A percentile compares a stretch with the other conserved stretches of the same genome.
Conservation (phyloP, 2,329 filamentous ascomycete genomes). For the Claviceps maximensis region DNA sequence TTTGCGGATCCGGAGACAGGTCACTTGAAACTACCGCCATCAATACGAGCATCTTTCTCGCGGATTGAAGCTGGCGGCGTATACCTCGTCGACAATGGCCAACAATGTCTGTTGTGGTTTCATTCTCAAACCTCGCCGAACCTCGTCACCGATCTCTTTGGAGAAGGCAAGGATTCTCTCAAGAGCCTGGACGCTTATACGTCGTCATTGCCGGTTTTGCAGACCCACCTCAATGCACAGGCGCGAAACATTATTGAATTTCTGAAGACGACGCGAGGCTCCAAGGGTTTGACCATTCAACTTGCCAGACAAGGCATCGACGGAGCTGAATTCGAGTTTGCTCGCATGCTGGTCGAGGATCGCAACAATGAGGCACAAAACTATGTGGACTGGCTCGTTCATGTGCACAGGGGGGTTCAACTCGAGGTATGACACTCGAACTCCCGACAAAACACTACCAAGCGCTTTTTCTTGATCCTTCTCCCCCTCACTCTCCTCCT, state of each 20-base stretch:
- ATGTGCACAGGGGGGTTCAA: slow-evolving; percentile 86
- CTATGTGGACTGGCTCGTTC: slow-evolving; percentile 97
- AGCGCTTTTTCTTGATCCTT: too few relatives aligned
- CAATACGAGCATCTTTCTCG: slow-evolving; percentile 71
- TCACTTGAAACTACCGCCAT: slow-evolving; percentile 70
- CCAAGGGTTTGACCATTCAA: slow-evolving; percentile 80
- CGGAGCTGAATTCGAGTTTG: slow-evolving; percentile 94
- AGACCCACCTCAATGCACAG: slow-evolving; percentile 90
- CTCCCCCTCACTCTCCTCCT: background rate
- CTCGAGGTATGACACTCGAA: slow-evolving; percentile 50
- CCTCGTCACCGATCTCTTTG: slow-evolving; percentile 80
- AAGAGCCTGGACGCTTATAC: slow-evolving; percentile 70
- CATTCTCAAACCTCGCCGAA: slow-evolving; percentile 88
- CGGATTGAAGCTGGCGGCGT: slow-evolving; percentile 85
- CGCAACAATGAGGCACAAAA: slow-evolving; percentile 95
- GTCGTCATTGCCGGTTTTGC: slow-evolving; percentile 65
- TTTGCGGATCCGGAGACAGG: slow-evolving; percentile 82
- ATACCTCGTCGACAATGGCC: slow-evolving; percentile 91
- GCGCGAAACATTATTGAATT: slow-evolving; percentile 89
- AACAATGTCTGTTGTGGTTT: slow-evolving; percentile 83
- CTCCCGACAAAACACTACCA: too few relatives aligned
- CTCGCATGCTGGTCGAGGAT: slow-evolving; percentile 79
- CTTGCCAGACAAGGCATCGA: slow-evolving; percentile 86
- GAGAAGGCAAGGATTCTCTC: slow-evolving; percentile 54
- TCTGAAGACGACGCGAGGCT: slow-evolving; percentile 64